phyloP scores from a whole-genome alignment of 495 filamentous ascomycete species.

The Talaromyces borbonicus region DNA sequence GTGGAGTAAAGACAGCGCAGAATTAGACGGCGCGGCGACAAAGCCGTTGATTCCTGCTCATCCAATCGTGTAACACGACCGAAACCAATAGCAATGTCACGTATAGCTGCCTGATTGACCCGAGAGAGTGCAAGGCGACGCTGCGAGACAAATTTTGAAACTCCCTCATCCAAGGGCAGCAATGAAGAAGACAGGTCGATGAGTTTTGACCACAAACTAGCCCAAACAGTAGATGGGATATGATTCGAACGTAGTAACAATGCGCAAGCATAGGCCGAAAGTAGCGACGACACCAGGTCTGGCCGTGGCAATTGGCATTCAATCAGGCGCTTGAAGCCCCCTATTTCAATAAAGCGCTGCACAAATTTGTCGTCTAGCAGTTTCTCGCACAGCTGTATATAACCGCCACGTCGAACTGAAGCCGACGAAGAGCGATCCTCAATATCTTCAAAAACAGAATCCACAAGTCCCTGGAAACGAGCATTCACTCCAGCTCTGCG shows the following conservation, averaged over 20 bases:
- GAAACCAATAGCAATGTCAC: conserved; percentile 17
- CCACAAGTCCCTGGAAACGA: conserved; percentile 69
- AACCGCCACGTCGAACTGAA: conserved; percentile 38
- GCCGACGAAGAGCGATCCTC: conserved; percentile 42
- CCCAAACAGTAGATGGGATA: conserved; percentile 19
- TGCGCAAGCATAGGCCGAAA: conserved; percentile 25
- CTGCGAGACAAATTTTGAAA: conserved; percentile 13
- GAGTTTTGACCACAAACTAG: conserved; percentile 25
- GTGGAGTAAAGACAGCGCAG: conserved; percentile 23
- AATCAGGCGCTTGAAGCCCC: conserved; percentile 59
- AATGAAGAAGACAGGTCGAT: conserved; percentile 18
- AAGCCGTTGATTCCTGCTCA: conserved; percentile 8
- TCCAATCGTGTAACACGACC: neutral
- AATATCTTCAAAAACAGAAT: conserved; percentile 78
- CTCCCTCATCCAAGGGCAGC: conserved; percentile 19
- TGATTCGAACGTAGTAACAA: conserved; percentile 17
- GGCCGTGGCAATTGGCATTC: conserved; percentile 17
- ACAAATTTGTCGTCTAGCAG: conserved; percentile 55
- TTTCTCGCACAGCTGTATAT: conserved; percentile 65
- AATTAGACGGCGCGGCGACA: conserved; percentile 24
- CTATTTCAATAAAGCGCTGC: conserved; percentile 65
- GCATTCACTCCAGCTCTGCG: conserved; percentile 76
- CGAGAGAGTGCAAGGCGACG: conserved; percentile 19
- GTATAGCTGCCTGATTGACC: conserved; percentile 20
- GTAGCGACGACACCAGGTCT: conserved; percentile 22